A percentile compares a stretch with the other conserved stretches of the same genome.
phyloP scores from a whole-genome alignment of 192 early-diverging fungal genomes.

The Umbelopsis ramanniana region DNA sequence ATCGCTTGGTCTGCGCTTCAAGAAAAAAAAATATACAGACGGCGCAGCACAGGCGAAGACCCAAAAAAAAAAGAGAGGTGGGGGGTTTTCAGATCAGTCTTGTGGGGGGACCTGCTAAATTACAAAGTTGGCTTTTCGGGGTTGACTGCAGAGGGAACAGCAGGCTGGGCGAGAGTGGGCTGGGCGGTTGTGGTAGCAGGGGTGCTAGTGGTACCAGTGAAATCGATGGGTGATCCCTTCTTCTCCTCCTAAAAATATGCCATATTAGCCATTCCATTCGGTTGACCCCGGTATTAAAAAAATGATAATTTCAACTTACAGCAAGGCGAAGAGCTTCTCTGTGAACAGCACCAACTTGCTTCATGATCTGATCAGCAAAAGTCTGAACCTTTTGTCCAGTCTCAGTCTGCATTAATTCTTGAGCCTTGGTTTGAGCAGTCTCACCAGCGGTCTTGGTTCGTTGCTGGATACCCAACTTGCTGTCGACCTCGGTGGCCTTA shows the following conservation, averaged over 20 bases:
- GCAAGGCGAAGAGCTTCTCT: constrained; percentile 52
- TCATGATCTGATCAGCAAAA: constrained; percentile 41
- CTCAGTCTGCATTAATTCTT: constrained; percentile 47
- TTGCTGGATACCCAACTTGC: constrained; percentile 50
- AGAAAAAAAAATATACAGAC: no score
- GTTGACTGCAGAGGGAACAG: not conserved
- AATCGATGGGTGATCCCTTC: constrained; percentile 12
- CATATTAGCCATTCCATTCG: not conserved
- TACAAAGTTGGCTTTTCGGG: not conserved
- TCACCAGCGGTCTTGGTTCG: constrained; percentile 43
- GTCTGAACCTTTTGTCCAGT: constrained; percentile 48
- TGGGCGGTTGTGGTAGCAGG: not conserved
- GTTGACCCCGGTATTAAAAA: not conserved
- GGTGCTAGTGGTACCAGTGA: not conserved
- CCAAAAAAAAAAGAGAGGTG: no score
- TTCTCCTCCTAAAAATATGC: not conserved
- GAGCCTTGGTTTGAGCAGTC: constrained; percentile 41
- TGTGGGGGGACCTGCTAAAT: no score
- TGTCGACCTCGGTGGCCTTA: constrained; percentile 43
- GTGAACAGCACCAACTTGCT: constrained; percentile 53
- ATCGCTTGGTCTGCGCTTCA: no score
- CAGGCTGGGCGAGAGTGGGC: no score
- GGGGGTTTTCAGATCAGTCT: no score
- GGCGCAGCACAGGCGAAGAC: no score
- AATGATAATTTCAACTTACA: constrained; percentile 24